Base-by-base conservation (phyloP, 176 grass and related monocot species). In the Carex cristatella region DNA sequence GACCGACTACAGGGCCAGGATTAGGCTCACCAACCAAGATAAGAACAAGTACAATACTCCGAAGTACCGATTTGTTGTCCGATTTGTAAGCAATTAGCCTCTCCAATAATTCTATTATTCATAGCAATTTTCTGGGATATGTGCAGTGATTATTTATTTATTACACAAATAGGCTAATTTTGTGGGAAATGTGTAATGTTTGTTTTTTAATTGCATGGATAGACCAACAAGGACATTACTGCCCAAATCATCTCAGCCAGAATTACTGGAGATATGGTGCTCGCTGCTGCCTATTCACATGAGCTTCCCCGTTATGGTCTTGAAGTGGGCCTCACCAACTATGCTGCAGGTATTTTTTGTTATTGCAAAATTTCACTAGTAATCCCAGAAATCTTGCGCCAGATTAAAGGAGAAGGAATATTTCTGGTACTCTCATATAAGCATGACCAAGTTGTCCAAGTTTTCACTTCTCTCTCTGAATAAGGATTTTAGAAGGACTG, bases 11-110 rank as follows among this genome's bases (percentile, higher is more conserved):
- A 62, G 91, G 32, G 91, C 94, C 9, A 89, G 89, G 46, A 96
- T 93, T 61, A 84, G 94, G 61, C 84, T 96, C 0, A 93, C 87
- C 14, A 96, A 96, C 63, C 94, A 96, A 5, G 94, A 96, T 38
- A 96, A 96, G 40, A 96, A 96, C 87, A 93, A 96, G 18, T 96
- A 96, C 63, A 93, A 96, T 1, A 96, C 94, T 0, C 91, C 91
- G 0, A 93, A 96, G 32, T 96, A 91, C 78, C 48, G 94, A 30
- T 96, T 96, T 33, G 89, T 93, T 66, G 94, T 96, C 35, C 54
- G 94, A 88, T 96, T 96, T 86, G 93, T 92, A 94, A 88, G 88
- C 84, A 87, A 16, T 7, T 37, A 2, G 11, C 40, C 15, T 48
- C 1, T 46, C 37, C 4, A 11, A 32, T 14, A 23, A 16, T 16